Evolutionary conservation across 495 filamentous ascomycete genomes (phyloP), one percentile per base, ranked within the genome.

Genomic region (Haplographium delicatum): DNA sequence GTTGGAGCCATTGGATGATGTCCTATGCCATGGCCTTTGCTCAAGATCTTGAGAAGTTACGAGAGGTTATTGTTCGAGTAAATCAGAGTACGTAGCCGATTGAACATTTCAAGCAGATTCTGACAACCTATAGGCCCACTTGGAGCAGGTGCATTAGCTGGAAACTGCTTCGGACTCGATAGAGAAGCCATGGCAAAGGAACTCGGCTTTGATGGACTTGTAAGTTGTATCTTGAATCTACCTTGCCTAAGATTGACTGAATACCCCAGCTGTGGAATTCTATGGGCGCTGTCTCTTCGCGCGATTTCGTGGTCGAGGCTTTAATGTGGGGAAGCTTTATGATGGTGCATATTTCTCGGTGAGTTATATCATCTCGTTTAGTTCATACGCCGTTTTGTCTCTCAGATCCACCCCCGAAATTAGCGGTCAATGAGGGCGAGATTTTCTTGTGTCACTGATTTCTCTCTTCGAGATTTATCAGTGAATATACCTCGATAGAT

Each of bases 311-410:
- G 9, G 77, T 90, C 63, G 90, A 96, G 75, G 84, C 80, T 4
- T 83, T 97, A 74, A 88, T 94, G 71, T 97, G 91, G 88, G 86
- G 80, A 19, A 72, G 80, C 39, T 85, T 83, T 62, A 95, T 94
- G 85, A 74, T 82, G 44, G 43, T 27, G 19, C 90, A 96, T 68
- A 78, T 96, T 41, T 88, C 83, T 33, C 81, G n/a, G n/a, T n/a
- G n/a, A n/a, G n/a, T n/a, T n/a, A n/a, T n/a, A n/a, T n/a, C n/a
- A n/a, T n/a, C n/a, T n/a, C n/a, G n/a, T n/a, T n/a, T n/a, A n/a
- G n/a, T n/a, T n/a, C n/a, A n/a, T n/a, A n/a, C n/a, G n/a, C n/a
- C n/a, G n/a, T n/a, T n/a, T n/a, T n/a, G n/a, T n/a, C n/a, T n/a
- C n/a, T n/a, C n/a, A n/a, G n/a, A n/a, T n/a, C n/a, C n/a, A n/a